Base-by-base conservation (phyloP, 495 filamentous ascomycete genomes). In the Hypoxylon lenormandii region DNA sequence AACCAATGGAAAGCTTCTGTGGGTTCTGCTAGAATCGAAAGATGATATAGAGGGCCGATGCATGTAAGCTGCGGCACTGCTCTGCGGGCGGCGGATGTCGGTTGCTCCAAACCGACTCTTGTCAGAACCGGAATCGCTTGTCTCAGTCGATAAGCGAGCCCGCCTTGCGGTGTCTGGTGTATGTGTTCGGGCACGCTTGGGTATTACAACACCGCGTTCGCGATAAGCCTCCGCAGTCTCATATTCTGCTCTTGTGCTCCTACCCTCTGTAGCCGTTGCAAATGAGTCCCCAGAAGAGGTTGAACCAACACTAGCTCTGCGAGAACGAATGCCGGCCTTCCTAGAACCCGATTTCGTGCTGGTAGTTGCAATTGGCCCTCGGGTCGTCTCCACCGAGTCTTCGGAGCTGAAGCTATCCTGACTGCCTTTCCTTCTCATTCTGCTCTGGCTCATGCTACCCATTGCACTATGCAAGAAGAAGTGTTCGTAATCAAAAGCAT, bases 401-500 rank as follows among this genome's bases (percentile, higher is more conserved):
- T 83, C 84, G 0, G 91, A 93, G 65, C 82, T 86, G 43, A 80
- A 84, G 59, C 85, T 88, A 40, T 74, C 77, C 38, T 79, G 83
- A 62, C 89, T 90, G 12, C 77, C 78, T 33, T 86, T 80, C 23
- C 84, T 81, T 43, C 74, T 72, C 66, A 79, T 67, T 46, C 78
- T 63, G 66, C 79, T 76, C 60, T 79, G 78, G 61, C 80, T 82
- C 70, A 89, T 80, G 47, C 84, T 91, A n/a, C 92, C 92, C 84
- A 96, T 86, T 13, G 92, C 91, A 71, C 90, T 93, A 74, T 96
- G 93, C 10, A 97, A 84, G 77, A 97, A 97, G 78, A 97, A 96
- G 72, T 96, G 87, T 73, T 98, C 92, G 67, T 98, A 98, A 75
- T 97, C 95, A 76, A 98, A 98, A 5, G 95, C 95, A 75, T 98